Percentiles rank a stretch among this genome's conserved stretches.
phyloP scores from a whole-genome alignment of 2,329 filamentous ascomycete species.

The Pestalotiopsis sp. region DNA sequence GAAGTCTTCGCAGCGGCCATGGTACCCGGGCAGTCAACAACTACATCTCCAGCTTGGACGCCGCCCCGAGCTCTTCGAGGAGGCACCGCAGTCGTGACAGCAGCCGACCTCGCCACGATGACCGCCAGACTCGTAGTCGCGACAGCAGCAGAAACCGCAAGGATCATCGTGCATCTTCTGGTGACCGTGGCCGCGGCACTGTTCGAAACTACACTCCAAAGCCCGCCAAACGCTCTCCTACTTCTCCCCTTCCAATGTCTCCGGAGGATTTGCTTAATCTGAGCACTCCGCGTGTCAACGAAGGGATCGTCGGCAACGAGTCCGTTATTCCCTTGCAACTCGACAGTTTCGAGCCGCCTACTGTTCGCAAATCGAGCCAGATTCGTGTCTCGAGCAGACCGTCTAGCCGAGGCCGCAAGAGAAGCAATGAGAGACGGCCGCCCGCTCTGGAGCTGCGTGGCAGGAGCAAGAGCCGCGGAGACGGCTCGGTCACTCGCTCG shows the following conservation, averaged over 20 bases:
- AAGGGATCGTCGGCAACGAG: constrained; percentile 23
- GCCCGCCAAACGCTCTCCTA: constrained; percentile 81
- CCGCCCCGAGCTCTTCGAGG: constrained; percentile 65
- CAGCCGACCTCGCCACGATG: constrained; percentile 48
- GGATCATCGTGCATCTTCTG: constrained; percentile 59
- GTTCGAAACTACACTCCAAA: constrained; percentile 65
- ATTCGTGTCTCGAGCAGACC: constrained; percentile 42
- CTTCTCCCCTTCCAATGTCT: constrained; percentile 92
- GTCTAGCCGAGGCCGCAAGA: constrained; percentile 48
- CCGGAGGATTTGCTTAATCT: constrained; percentile 77
- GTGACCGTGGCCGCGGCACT: constrained; percentile 67
- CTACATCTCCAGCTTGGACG: constrained; percentile 83
- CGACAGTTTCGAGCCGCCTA: constrained; percentile 39
- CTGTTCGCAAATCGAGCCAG: constrained; percentile 43
- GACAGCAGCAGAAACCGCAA: constrained; percentile 51
- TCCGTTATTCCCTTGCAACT: constrained; percentile 26
- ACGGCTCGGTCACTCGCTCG: constrained; percentile 63
- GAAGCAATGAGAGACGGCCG: constrained; percentile 46
- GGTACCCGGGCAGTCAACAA: constrained; percentile 72
- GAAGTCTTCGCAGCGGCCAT: constrained; percentile 52
- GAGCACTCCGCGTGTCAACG: constrained; percentile 43
- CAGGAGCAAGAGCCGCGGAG: constrained; percentile 60
- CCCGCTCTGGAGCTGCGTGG: constrained; percentile 56
- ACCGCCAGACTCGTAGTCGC: constrained; percentile 40
- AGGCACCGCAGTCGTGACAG: constrained; percentile 56